Base-by-base conservation (phyloP, 805 yeast genomes). In the Kazachstania psychrophila region DNA sequence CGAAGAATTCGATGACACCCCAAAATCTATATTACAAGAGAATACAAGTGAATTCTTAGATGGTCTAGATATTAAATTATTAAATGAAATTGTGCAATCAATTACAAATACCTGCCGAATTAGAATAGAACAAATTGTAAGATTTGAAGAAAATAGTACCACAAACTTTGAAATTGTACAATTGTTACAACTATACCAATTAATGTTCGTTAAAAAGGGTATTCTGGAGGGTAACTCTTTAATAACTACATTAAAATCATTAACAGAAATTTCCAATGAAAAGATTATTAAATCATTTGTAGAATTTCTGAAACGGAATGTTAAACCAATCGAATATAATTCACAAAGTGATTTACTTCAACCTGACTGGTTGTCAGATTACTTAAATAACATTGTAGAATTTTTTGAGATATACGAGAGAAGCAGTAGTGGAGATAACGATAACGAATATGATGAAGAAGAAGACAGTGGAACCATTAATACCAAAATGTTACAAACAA, bases 281-380 rank as follows among this genome's bases (percentile, higher is more conserved):
- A 51, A 50, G 25, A 48, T 57, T 10, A 31, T 41, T 2, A 46
- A 44, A 11, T 44, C 39, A 10, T 48, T 51, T 16, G 18, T 36
- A 8, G 38, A 35, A n/a, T 43, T 35, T 30, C 28, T 56, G 9
- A 58, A 59, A 26, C 47, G 63, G 12, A 36, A 39, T 13, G 44
- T 59, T 52, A 60, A 31, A 14, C 17, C 33, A 14, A 27, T 28
- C n/a, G 33, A 28, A 15, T 25, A 37, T 15, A 24, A 11, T 25
- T 17, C 25, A 11, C 28, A 38, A 4, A 31, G 29, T 20, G 84
- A 84, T 42, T 62, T 83, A 16, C 73, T 79, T 42, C 77, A 94
- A 4, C 95, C 96, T 0, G 94, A 83, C 41, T 88, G 94, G 87
- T 61, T 83, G 16, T 64, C 72, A 33, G 79, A 74, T n/a, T 76